These are phyloP conservation scores for Nakazawaea ambrosiae DNA, from an alignment of 805 yeast genomes.

Conservation along the genomic window DNA sequence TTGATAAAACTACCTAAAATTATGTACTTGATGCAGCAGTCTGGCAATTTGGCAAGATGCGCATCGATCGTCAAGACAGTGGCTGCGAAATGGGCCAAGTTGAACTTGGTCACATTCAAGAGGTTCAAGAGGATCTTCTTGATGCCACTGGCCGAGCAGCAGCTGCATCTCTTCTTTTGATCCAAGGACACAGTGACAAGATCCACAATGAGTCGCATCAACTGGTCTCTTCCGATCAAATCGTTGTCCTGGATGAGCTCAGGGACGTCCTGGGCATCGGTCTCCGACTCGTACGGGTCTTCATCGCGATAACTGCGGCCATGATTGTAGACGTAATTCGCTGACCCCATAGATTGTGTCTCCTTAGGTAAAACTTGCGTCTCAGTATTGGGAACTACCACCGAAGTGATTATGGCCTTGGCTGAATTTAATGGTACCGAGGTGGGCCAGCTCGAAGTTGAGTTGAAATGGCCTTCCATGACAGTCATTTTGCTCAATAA, in stretches of 20 bases:
- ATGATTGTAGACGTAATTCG: no score
- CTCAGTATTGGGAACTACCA: no score
- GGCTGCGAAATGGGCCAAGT: slow-evolving; percentile 1
- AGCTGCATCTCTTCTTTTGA: not conserved
- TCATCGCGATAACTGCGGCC: no score
- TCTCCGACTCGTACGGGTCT: no score
- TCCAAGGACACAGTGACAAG: not conserved
- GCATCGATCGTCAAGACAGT: not conserved
- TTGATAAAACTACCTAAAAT: slow-evolving; percentile 4
- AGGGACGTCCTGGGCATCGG: no score
- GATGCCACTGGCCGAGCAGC: not conserved
- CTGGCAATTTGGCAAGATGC: not conserved
- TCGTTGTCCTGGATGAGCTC: not conserved
- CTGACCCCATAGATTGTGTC: no score
- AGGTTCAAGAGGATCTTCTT: not conserved
- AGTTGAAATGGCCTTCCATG: no score
- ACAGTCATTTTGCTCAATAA: no score
- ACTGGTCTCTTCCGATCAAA: not conserved
- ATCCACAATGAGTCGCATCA: slow-evolving; percentile 7
- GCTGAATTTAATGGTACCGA: no score
- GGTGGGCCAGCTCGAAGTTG: no score
- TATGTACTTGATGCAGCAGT: slow-evolving; percentile 2
- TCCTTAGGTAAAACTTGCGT: no score
- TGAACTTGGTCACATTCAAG: not conserved
- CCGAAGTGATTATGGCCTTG: no score